Evolutionary conservation across 2,329 filamentous ascomycete species (phyloP).

Genomic region (Coniella vitis): DNA sequence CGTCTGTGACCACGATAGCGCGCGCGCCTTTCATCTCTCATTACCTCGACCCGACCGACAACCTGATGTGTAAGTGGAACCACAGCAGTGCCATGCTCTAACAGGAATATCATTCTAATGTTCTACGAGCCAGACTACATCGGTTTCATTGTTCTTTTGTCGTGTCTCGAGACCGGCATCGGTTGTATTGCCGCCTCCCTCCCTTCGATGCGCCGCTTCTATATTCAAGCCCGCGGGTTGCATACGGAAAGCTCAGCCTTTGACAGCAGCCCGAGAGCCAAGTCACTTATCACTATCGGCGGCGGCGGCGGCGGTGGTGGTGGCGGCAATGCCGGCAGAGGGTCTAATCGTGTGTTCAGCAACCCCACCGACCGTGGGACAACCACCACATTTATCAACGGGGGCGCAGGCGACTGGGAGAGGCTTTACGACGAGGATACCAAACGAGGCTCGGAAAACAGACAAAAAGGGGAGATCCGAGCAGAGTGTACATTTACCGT

Average conservation of each 20-base stretch:
- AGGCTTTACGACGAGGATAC: not conserved
- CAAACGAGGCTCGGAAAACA: not conserved
- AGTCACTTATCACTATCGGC: conserved; percentile 2
- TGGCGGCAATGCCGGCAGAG: not conserved
- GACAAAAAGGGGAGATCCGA: too few species aligned
- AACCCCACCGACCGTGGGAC: not conserved
- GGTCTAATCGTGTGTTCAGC: not conserved
- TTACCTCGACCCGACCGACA: conserved; percentile 19
- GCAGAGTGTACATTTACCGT: too few species aligned
- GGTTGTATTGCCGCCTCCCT: conserved; percentile 13
- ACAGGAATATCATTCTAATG: not conserved
- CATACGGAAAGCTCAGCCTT: not conserved
- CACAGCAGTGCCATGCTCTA: not conserved
- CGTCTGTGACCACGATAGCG: conserved; percentile 20
- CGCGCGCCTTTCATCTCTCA: conserved; percentile 20
- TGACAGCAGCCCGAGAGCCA: too few species aligned
- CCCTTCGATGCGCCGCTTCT: conserved; percentile 10
- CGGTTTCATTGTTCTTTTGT: conserved; percentile 20
- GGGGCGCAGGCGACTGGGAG: conserved; percentile 1
- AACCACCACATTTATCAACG: not conserved
- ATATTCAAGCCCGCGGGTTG: not conserved
- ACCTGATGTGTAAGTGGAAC: conserved; percentile 18
- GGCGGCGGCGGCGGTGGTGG: conserved; percentile 2
- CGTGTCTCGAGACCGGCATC: conserved; percentile 19
- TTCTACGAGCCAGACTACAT: conserved; percentile 17